Evolutionary conservation across 345 rosid species (phyloP), one percentile per base, ranked within the genome.

Genomic region (Erysimum cheiranthoides): DNA sequence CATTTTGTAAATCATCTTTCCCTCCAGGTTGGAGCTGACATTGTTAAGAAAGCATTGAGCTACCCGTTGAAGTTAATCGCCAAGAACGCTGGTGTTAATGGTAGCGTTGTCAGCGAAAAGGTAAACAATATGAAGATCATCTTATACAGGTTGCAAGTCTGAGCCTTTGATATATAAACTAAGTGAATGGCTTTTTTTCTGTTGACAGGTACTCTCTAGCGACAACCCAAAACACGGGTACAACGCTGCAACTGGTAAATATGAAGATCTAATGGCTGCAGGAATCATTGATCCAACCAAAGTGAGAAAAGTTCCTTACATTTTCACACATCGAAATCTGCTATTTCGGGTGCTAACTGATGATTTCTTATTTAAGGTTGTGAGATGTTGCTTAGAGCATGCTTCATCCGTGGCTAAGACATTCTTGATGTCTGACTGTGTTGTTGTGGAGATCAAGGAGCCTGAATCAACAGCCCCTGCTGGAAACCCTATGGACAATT

Each of bases 391-490:
- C 89, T 67, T 91, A 85, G 97, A 93, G 86, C 98, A 93, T 80
- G 97, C 97, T 6, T 80, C 96, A 46, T 93, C 96, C 0, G 97
- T 93, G 16, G 97, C 97, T 0, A 93, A 90, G 77, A 93, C 97
- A 5, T 93, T 93, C 86, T 82, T 93, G 91, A 93, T 91, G 97
- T 93, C 97, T 0, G 98, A 91, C 45, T 91, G 97, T 71, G 98
- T 93, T 16, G 98, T 93, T 25, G 98, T 93, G 34, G 98, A 93
- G 83, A 91, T 93, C 76, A 91, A 90, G 85, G 97, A 91, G 79
- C 86, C 96, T 2, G 97, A 91, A 61, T 66, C 72, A 74, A 74
- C 96, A 1, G 74, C 81, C 10, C 82, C 92, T 14, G 89, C 76
- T 4, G 97, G 88, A 30, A 93, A 81, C 82, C 97, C 98, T 13